phyloP scores from a whole-genome alignment of 768 basidiomycete species.

The Hygrocybe punicea region DNA sequence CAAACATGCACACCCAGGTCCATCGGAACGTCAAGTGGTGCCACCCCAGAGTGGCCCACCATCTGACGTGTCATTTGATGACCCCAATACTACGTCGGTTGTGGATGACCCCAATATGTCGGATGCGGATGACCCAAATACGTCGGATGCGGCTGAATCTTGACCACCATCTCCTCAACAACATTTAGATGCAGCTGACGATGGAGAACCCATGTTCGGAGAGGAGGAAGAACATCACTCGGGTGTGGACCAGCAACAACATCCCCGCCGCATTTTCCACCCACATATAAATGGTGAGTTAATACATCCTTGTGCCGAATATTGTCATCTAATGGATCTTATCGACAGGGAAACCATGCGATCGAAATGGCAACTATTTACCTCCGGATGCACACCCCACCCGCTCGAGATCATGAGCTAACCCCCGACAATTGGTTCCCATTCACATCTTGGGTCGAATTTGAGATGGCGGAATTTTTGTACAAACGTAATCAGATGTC shows the following conservation, averaged over 20 bases:
- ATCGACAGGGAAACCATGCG: neutral
- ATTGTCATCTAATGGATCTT: neutral
- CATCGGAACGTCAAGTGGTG: neutral
- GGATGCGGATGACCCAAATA: too few relatives aligned
- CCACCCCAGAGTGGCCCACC: too few relatives aligned
- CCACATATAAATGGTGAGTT: neutral
- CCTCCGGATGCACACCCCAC: neutral
- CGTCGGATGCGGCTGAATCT: too few relatives aligned
- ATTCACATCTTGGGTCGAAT: neutral
- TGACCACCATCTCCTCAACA: too few relatives aligned
- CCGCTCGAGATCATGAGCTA: neutral
- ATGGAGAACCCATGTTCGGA: too few relatives aligned
- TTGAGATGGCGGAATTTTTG: slow-evolving; percentile 3
- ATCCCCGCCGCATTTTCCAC: neutral
- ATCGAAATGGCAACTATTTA: neutral
- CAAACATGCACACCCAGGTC: neutral
- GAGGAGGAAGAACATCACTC: too few relatives aligned
- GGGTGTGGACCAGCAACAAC: neutral
- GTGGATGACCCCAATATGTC: too few relatives aligned
- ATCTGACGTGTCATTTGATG: neutral
- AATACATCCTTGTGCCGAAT: neutral
- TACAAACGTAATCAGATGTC: slow-evolving; percentile 2
- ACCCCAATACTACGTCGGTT: too few relatives aligned
- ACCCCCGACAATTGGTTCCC: neutral
- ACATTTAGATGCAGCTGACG: too few relatives aligned